Percentiles rank a stretch among this genome's conserved stretches.
These are phyloP conservation scores for Clonostachys chloroleuca DNA, from an alignment of 2,329 filamentous ascomycete genomes.

Conservation along the genomic window DNA sequence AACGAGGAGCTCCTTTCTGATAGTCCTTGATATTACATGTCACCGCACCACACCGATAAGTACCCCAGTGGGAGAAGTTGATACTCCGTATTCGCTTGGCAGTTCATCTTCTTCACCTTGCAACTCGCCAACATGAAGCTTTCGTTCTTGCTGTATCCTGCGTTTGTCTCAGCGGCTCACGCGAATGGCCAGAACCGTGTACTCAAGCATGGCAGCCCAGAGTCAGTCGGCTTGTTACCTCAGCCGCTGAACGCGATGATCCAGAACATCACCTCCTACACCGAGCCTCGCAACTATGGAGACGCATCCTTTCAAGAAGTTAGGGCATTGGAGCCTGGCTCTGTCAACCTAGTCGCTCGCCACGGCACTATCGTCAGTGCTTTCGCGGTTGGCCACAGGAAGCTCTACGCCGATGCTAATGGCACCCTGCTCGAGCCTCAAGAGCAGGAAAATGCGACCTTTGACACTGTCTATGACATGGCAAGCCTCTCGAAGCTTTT, in stretches of 20 bases:
- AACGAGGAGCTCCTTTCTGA: too few species aligned
- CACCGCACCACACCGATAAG: too few species aligned
- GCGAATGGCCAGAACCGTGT: not conserved
- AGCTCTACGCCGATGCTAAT: constrained; percentile 18
- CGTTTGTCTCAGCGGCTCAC: too few species aligned
- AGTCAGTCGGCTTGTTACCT: not conserved
- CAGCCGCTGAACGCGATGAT: not conserved
- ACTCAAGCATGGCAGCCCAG: not conserved
- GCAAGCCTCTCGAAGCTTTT: constrained; percentile 30
- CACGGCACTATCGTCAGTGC: constrained; percentile 13
- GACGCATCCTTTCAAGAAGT: not conserved
- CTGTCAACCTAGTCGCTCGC: constrained; percentile 10
- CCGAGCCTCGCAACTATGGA: constrained; percentile 3
- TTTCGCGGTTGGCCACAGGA: constrained; percentile 16
- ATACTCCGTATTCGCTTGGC: too few species aligned
- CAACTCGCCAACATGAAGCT: too few species aligned
- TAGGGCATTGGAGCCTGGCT: constrained; percentile 16
- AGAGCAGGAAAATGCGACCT: constrained; percentile 16
- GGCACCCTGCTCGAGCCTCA: constrained; percentile 15
- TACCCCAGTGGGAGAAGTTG: too few species aligned
- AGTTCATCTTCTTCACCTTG: too few species aligned
- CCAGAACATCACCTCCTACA: not conserved
- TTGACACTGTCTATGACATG: constrained; percentile 30
- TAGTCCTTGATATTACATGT: too few species aligned
- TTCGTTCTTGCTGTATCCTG: too few species aligned